Conservation (phyloP, 805 yeast species). For the Candida saitoana region DNA sequence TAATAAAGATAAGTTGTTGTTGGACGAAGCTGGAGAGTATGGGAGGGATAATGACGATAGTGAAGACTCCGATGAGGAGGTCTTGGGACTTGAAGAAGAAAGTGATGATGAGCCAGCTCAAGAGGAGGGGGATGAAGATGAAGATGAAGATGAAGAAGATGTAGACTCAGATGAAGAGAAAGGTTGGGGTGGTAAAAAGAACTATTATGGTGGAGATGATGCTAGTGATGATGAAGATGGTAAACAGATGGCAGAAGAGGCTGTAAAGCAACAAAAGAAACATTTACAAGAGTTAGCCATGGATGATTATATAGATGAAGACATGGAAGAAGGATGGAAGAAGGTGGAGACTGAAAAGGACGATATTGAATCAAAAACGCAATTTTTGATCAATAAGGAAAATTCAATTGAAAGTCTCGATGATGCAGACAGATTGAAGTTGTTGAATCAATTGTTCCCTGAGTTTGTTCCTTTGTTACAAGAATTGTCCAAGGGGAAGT, state of each 20-base stretch:
- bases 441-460: slow-evolving; percentile 66
- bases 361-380: slow-evolving; percentile 13
- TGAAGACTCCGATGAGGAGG: slow-evolving; percentile 46
- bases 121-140: slow-evolving; percentile 35
- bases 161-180: slow-evolving; percentile 24
- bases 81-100: slow-evolving; percentile 39
- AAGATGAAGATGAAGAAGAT: slow-evolving; percentile 38
- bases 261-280: slow-evolving; percentile 73
- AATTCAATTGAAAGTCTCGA: slow-evolving; percentile 35
- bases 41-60: slow-evolving; percentile 18
- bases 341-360: slow-evolving; percentile 49
- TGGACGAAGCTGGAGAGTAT: slow-evolving; percentile 53
- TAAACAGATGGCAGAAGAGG: slow-evolving; percentile 80
- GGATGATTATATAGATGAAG: slow-evolving; percentile 63
- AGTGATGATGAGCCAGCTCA: slow-evolving; percentile 46
- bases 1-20: slow-evolving; percentile 51
- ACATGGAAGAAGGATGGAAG: slow-evolving; percentile 75
- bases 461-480: slow-evolving; percentile 75
- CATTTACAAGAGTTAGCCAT: slow-evolving; percentile 69
- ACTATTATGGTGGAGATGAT: slow-evolving; percentile 61
- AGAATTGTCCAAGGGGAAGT: slow-evolving; percentile 42
- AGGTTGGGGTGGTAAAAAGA: slow-evolving; percentile 42
- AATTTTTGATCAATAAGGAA: slow-evolving; percentile 40
- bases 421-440: slow-evolving; percentile 46
- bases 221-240: slow-evolving; percentile 74